Base-by-base conservation (phyloP, 1,284 basidiomycete genomes). In the Neotropicomus parvogracilis region DNA sequence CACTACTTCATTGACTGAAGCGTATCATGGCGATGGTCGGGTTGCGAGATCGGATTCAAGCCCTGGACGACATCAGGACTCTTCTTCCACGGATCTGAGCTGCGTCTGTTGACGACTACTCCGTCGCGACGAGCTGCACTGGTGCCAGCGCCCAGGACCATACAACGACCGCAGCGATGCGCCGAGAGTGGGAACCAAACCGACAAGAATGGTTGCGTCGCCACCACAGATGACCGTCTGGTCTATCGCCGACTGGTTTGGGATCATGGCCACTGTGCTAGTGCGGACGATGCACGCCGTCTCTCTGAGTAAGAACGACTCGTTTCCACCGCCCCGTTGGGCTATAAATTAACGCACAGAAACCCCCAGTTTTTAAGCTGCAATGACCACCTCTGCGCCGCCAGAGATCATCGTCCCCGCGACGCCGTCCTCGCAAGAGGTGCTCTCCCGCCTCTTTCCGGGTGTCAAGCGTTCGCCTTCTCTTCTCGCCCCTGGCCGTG, bases 371-470 rank as follows among this genome's bases (percentile, higher is more conserved):
- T 32, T 17, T 27, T 28, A 1, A 32, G 14, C 26, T 16, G 6
- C 34, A 16, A 64, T 64, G 62, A 9, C 59, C 35, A 64, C 58
- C 12, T 64, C 62, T n/a, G 55, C 60, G 17, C 55, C 56, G 0
- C 62, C 60, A 46, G 44, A 49, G 2, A 26, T 50, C 3, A 21
- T 62, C 34, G 9, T 63, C 24, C 62, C 55, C 16, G 58, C 50
- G 5, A 40, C 41, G 0, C 52, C 46, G 2, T 65, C 63, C 26
- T 48, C 52, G 13, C 33, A 45, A 1, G 54, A 55, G 16, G 41
- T 57, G 8, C 54, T 67, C 36, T 34, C 40, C 9, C 52, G 53
- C 32, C 60, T 77, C 35, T 79, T 78, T 54, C 70, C 75, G 3
- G 52, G 59, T 3, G 67, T 74, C n/a, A 57, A 62, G 26, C 56